Percentiles rank a stretch among this genome's conserved stretches.
Conservation (phyloP, 1,139 yeast species). For the Geotrichum citri-aurantii region DNA sequence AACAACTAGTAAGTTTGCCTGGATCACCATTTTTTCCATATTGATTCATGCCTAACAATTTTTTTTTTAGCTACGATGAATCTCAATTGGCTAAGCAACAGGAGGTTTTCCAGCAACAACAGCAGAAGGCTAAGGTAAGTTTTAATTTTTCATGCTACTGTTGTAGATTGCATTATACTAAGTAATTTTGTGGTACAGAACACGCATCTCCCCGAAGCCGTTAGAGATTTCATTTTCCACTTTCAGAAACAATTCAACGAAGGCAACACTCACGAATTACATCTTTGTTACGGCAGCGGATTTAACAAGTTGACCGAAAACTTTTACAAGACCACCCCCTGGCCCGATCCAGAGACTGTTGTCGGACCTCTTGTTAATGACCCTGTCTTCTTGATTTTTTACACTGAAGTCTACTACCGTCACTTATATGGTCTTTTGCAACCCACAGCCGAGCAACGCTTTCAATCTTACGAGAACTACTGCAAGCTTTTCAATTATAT, state of each 20-base stretch:
- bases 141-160: neutral
- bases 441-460: constrained; percentile 43
- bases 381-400: constrained; percentile 41
- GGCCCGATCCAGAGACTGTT: constrained; percentile 44
- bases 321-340: constrained; percentile 40
- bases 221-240: constrained; percentile 40
- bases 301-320: constrained; percentile 45
- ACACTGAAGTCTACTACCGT: constrained; percentile 46
- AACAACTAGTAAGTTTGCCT: constrained; percentile 17
- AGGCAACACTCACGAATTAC: constrained; percentile 41
- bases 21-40: neutral
- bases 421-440: constrained; percentile 43
- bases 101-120: constrained; percentile 30
- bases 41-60: neutral
- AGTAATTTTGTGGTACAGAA: constrained; percentile 11
- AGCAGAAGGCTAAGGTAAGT: constrained; percentile 23
- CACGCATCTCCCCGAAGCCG: constrained; percentile 41
- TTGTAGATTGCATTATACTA: neutral
- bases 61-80: constrained; percentile 28
- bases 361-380: constrained; percentile 44
- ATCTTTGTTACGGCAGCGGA: constrained; percentile 42
- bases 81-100: constrained; percentile 35
- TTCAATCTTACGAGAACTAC: constrained; percentile 46
- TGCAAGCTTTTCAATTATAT: constrained; percentile 44
- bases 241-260: constrained; percentile 42